Evolutionary conservation across 1,139 yeast species (phyloP), one percentile per base, ranked within the genome.

Genomic region (Chernovozyma aurita): DNA sequence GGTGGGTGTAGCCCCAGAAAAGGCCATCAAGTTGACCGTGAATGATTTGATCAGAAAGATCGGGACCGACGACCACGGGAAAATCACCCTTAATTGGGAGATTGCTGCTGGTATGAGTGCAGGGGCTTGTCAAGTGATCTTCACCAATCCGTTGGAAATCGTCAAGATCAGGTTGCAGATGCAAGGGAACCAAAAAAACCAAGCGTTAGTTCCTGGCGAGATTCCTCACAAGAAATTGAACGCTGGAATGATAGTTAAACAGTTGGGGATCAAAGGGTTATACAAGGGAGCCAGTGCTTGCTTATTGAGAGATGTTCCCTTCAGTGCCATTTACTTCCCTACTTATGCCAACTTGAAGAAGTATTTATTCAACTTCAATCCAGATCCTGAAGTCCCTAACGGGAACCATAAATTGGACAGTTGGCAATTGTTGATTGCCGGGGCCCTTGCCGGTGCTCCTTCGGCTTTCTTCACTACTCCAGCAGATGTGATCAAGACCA

Each of bases 361-460:
- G 61, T 77, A 80, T 50, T 58, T 86, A 49, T 90, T 88, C 61
- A 78, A 85, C 39, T 92, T 85, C 55, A 95, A 92, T 49, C 95
- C 96, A 5, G 95, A 92, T 49, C 95, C 96, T 5, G 54, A 55
- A 37, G 72, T 67, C 50, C 62, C 70, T 15, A 61, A 63, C 41
- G 70, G 68, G 49, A 68, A 73, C 47, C 73, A 69, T 38, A 64
- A 71, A 42, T 74, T 92, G 43, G 78, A 78, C 44, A 77, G 95
- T 18, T 80, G 90, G 82, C 95, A 92, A 61, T 68, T 92, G 49
- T 75, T 92, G 45, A 60, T 78, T 14, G 78, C 95, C 44, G 98
- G 98, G 62, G 97, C 96, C 11, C 61, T 90, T 49, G 97, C 98
- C 16, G 98, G 98, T 57, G 88, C 95, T 65, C 98, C 98, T 11